Percentiles rank a stretch among this genome's conserved stretches.
These are phyloP conservation scores for Luvunga scandens DNA, from an alignment of 345 rosid species.

Conservation along the genomic window DNA sequence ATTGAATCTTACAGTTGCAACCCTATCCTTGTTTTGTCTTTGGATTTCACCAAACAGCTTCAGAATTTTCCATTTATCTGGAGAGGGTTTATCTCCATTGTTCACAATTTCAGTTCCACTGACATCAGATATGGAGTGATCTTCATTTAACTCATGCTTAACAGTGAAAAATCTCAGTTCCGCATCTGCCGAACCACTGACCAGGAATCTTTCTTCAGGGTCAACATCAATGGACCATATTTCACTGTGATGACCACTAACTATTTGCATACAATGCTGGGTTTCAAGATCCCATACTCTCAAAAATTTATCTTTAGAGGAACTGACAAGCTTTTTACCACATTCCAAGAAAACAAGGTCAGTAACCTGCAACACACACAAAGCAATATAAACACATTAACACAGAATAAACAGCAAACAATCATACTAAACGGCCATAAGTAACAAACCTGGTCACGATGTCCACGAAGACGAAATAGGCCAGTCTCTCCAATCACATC, in stretches of 20 bases:
- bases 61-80: conserved; percentile 73
- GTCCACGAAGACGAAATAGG: conserved; percentile 82
- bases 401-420: background rate
- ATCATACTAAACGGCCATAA: background rate
- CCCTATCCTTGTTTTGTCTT: conserved; percentile 86
- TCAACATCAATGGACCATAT: conserved; percentile 93
- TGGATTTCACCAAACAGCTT: conserved; percentile 77
- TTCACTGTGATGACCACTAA: conserved; percentile 97
- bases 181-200: conserved; percentile 84
- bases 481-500: conserved; percentile 90
- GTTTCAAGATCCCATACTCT: conserved; percentile 99
- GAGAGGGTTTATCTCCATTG: conserved; percentile 36
- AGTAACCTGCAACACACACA: conserved; percentile 62
- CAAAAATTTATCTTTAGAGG: conserved; percentile 90
- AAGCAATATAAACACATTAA: conserved; percentile 1
- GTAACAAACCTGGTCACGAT: conserved; percentile 80
- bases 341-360: conserved; percentile 88
- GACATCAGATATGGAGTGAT: conserved; percentile 22
- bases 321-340: conserved; percentile 81
- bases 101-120: conserved; percentile 30
- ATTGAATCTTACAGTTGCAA: conserved; percentile 70
- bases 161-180: conserved; percentile 76
- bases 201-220: conserved; percentile 74
- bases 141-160: conserved; percentile 39
- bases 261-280: conserved; percentile 86